Evolutionary conservation across 257 asterid genomes (phyloP).

Genomic region (Solanum stenotomum): DNA sequence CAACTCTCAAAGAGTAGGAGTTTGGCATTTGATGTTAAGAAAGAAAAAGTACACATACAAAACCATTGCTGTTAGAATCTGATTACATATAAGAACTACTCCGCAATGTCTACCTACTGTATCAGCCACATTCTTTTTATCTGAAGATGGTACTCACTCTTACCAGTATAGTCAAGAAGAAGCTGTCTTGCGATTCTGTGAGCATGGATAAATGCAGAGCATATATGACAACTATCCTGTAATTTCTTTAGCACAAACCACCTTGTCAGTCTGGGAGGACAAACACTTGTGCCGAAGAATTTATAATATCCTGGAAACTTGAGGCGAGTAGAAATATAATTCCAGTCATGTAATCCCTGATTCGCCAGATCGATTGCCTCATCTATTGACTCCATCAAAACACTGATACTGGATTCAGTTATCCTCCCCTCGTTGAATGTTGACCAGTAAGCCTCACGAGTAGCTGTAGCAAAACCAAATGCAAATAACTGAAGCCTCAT

Average conservation of each 20-base stretch:
- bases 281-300: neutral
- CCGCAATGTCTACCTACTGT: neutral
- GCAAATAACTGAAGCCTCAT: neutral
- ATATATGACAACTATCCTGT: neutral
- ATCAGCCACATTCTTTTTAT: neutral
- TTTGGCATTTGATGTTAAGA: neutral
- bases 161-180: conserved; percentile 1
- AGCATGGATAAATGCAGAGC: conserved; percentile 1
- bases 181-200: neutral
- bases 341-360: conserved; percentile 1
- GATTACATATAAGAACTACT: neutral
- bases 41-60: neutral
- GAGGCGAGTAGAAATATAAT: neutral
- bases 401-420: neutral
- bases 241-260: neutral
- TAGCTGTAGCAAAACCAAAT: neutral
- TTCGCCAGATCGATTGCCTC: neutral
- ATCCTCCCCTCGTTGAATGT: neutral
- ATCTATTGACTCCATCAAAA: neutral
- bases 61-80: neutral
- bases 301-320: neutral
- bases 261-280: neutral
- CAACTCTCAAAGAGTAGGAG: neutral
- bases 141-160: neutral
- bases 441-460: conserved; percentile 1